Evolutionary conservation across 371 early-diverging fungal genomes (phyloP), one percentile per base, ranked within the genome.

Genomic region (Actinomucor elegans): DNA sequence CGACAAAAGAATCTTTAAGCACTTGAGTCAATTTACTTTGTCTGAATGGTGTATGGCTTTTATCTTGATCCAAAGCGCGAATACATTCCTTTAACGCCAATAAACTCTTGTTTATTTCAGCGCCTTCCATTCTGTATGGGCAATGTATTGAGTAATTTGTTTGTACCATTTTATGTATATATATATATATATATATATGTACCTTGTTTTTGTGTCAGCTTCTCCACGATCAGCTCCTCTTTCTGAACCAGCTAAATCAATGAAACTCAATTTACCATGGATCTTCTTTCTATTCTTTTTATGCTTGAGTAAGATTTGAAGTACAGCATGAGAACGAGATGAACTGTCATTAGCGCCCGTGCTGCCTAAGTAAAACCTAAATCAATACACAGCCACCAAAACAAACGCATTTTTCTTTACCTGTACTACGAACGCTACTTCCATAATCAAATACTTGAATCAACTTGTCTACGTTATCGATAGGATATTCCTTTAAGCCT

Each of bases 181-280:
- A 26, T 6, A 48, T 33, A 6, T 9, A 38, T 35, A 15, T 20
- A 4, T n/a, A n/a, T n/a, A n/a, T n/a, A n/a, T n/a, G n/a, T 77
- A 78, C 85, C 95, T 77, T 45, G 97, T 96, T 63, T 93, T 88
- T 35, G 83, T 77, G 68, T 94, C 88, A 0, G 93, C 82, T 27
- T 94, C 94, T 9, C 97, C 98, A 51, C 99, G 84, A 67, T 99
- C 99, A 3, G 94, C 94, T 15, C 99, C 99, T 47, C 99, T 87
- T 73, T 99, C 99, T 71, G 94, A 95, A 15, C 99, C 99, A 8
- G 99, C 99, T 52, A 99, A 73, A 79, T 99, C 99, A 48, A 99
- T 97, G 68, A 99, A 98, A 67, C 91, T 93, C 20, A 98, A 79
- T 65, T 96, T 98, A 36, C 96, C 94, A 55, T 69, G 66, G 12